Base-by-base conservation (phyloP, 441 rosid species). In the Gossypium lobatum region DNA sequence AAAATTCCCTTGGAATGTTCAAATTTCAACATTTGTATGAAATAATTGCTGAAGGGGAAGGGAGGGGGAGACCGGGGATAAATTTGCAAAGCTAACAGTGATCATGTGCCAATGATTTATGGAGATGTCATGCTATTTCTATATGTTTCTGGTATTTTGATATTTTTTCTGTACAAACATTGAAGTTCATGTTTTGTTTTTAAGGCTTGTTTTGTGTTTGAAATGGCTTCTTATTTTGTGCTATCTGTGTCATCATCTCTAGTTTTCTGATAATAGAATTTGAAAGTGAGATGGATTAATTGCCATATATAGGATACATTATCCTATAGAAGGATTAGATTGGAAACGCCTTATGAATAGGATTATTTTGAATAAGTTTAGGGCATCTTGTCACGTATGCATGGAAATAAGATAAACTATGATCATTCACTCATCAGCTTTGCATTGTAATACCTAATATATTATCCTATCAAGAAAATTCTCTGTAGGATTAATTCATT, bases 241-340 rank as follows among this genome's bases (percentile, higher is more conserved):
- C 16, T 68, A 26, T 68, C 53, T 26, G 16, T 68, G 2, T 48
- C 14, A 48, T 26, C 18, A 5, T 68, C 23, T 26, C 45, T 26
- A 4, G 25, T 50, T 7, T 50, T 50, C 2, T 7, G 16, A 16
- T 68, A 8, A 8, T 26, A n/a, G 59, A n/a, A n/a, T 7, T 48
- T 25, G 72, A 50, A 50, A n/a, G 42, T 67, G n/a, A 67, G 45
- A 25, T 25, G 72, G 71, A 67, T 67, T 67, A 42, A 6, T 67
- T 25, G 5, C 9, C 45, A 4, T 50, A 50, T n/a, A 25, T 25
- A 50, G 39, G 11, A 23, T 48, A 25, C 39, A 14, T 25, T 23
- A 48, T 50, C 58, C 23, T n/a, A 7, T n/a, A n/a, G 42, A n/a
- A 17, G 26, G 26, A 18, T 37, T 2, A 31, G 55, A 23, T 45